These are phyloP conservation scores for Aspergillus thermomutatus DNA, from an alignment of 2,329 filamentous ascomycete genomes.

Conservation along the genomic window DNA sequence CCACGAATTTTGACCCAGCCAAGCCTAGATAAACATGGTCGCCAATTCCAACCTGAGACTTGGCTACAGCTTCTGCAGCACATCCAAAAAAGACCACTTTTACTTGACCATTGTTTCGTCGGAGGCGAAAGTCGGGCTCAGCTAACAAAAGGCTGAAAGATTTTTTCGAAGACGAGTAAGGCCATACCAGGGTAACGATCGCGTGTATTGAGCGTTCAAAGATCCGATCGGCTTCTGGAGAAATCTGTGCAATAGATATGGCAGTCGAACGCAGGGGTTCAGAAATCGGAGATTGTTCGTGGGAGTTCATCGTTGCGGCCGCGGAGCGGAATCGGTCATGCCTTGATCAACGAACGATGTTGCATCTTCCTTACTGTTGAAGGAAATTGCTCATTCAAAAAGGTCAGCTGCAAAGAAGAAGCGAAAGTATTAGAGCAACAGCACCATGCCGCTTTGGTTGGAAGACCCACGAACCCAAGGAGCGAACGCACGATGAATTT, in stretches of 20 bases:
- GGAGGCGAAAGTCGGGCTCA: slow-evolving; percentile 78
- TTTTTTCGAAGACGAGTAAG: slow-evolving; percentile 74
- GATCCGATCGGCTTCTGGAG: slow-evolving; percentile 30
- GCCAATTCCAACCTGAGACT: slow-evolving; percentile 69
- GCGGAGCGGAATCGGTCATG: slow-evolving; percentile 11
- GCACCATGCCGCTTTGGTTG: background rate
- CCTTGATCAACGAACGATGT: slow-evolving; percentile 5
- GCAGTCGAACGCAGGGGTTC: slow-evolving; percentile 21
- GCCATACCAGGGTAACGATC: slow-evolving; percentile 83
- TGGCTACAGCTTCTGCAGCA: slow-evolving; percentile 66
- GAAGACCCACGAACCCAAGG: background rate
- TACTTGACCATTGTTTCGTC: slow-evolving; percentile 74
- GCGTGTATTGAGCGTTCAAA: slow-evolving; percentile 54
- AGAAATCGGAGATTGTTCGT: slow-evolving; percentile 19
- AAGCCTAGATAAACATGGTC: slow-evolving; percentile 71
- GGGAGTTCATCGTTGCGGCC: slow-evolving; percentile 29
- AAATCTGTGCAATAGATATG: slow-evolving; percentile 41
- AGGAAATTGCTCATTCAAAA: background rate
- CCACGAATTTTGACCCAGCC: slow-evolving; percentile 63
- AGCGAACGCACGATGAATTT: background rate
- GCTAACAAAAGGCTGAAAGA: slow-evolving; percentile 76
- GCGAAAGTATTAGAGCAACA: background rate
- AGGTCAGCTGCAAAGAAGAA: background rate
- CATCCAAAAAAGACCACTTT: slow-evolving; percentile 70
- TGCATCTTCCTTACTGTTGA: slow-evolving; percentile 2